Percentiles rank a stretch among this genome's conserved stretches.
Evolutionary conservation across 2,329 filamentous ascomycete species (phyloP).

Genomic region (Zasmidium citrigriseum): DNA sequence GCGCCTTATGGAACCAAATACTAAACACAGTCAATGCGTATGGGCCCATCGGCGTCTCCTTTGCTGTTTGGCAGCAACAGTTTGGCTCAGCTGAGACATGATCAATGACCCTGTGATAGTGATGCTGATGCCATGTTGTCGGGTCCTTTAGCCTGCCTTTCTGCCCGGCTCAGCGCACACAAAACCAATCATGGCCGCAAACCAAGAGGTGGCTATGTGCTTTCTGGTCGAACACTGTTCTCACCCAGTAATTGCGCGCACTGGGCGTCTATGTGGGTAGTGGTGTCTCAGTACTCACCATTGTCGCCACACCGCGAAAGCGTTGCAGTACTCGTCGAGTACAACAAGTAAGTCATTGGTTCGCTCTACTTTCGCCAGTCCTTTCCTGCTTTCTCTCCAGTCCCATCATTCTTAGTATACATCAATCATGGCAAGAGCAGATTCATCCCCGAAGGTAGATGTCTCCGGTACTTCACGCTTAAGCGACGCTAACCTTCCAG

Average conservation of each 20-base stretch:
- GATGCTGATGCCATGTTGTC: background rate
- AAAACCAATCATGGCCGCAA: background rate
- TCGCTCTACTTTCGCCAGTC: background rate
- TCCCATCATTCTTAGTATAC: background rate
- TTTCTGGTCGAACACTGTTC: background rate
- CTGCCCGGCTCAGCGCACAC: background rate
- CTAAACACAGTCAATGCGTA: background rate
- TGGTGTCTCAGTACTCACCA: background rate
- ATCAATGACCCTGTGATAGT: background rate
- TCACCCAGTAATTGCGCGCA: background rate
- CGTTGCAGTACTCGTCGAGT: background rate
- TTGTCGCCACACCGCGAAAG: background rate
- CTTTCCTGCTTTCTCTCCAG: background rate
- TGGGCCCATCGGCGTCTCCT: background rate
- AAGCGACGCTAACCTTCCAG: constrained; percentile 2
- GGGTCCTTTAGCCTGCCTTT: background rate
- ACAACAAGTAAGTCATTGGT: background rate
- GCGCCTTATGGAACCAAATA: background rate
- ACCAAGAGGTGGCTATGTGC: background rate
- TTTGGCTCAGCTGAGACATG: background rate
- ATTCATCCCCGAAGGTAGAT: background rate
- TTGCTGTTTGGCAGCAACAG: background rate
- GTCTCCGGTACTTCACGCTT: background rate
- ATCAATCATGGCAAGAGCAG: background rate
- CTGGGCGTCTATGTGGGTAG: background rate